Evolutionary conservation across 2,329 filamentous ascomycete genomes (phyloP).

Genomic region (Sporothrix pallida): DNA sequence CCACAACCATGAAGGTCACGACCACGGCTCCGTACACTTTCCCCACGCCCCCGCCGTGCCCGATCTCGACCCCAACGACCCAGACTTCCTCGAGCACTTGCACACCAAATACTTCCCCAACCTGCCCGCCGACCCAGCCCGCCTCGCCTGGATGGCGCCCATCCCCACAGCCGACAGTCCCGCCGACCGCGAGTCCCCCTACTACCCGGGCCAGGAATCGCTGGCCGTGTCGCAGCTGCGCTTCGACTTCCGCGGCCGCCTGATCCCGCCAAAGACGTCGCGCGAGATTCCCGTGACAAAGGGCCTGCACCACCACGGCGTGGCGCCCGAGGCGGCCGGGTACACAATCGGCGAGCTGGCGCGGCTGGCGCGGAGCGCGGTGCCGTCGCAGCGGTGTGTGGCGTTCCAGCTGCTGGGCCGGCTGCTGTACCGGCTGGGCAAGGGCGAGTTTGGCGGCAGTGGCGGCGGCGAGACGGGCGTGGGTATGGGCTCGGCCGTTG

Average conservation of each 20-base stretch:
- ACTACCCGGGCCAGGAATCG: slow-evolving; percentile 76
- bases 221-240: slow-evolving; percentile 79
- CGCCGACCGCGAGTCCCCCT: slow-evolving; percentile 74
- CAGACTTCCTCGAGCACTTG: slow-evolving; percentile 81
- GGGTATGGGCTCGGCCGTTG: slow-evolving; percentile 21
- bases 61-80: slow-evolving; percentile 81
- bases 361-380: slow-evolving; percentile 77
- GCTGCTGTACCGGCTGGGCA: slow-evolving; percentile 81
- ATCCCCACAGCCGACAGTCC: slow-evolving; percentile 67
- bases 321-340: slow-evolving; percentile 89
- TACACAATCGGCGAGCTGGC: slow-evolving; percentile 91
- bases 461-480: slow-evolving; percentile 54
- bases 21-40: slow-evolving; percentile 61
- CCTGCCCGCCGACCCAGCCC: slow-evolving; percentile 81
- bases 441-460: slow-evolving; percentile 71
- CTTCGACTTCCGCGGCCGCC: slow-evolving; percentile 83
- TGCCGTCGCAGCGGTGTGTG: slow-evolving; percentile 86
- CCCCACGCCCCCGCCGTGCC: slow-evolving; percentile 61
- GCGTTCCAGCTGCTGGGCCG: slow-evolving; percentile 90
- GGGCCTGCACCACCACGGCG: slow-evolving; percentile 91
- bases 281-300: slow-evolving; percentile 75
- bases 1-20: slow-evolving; percentile 25
- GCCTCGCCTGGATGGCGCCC: slow-evolving; percentile 88
- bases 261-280: slow-evolving; percentile 78
- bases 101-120: slow-evolving; percentile 94